Evolutionary conservation across 768 basidiomycete genomes (phyloP).

Genomic region (Serpula lacrymans): DNA sequence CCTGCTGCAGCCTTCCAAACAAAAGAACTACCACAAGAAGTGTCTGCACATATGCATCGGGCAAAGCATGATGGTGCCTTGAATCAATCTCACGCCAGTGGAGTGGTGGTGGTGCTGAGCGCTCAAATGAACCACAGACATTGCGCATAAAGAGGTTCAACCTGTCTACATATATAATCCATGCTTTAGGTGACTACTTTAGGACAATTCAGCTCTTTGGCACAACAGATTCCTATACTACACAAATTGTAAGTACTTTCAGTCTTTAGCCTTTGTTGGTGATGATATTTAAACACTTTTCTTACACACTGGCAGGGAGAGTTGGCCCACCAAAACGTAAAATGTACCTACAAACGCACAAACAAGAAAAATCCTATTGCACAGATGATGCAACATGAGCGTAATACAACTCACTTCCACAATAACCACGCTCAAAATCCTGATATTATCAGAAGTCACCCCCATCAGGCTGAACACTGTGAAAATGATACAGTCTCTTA

Average conservation of each 20-base stretch:
- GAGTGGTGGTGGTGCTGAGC: not conserved
- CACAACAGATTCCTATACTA: slow-evolving; percentile 33
- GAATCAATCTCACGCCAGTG: no score
- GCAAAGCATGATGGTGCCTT: no score
- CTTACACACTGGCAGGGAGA: slow-evolving; percentile 5
- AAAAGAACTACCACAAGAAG: slow-evolving; percentile 26
- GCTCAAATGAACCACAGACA: not conserved
- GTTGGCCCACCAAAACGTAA: slow-evolving; percentile 5
- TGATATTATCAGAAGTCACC: not conserved
- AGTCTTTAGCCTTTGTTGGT: no score
- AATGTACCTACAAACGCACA: slow-evolving; percentile 4
- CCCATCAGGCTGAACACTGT: not conserved
- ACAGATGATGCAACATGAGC: not conserved
- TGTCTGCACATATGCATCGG: slow-evolving; percentile 16
- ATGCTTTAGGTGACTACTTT: slow-evolving; percentile 31
- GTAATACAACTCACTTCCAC: no score
- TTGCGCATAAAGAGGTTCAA: slow-evolving; percentile 10
- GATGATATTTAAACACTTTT: no score
- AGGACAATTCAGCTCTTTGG: slow-evolving; percentile 22
- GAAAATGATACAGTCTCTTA: not conserved
- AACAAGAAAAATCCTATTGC: not conserved
- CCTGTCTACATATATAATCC: slow-evolving; percentile 28
- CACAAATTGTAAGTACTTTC: slow-evolving; percentile 21
- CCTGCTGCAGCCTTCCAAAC: slow-evolving; percentile 23
- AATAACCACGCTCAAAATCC: not conserved